Evolutionary conservation across 2,329 filamentous ascomycete species (phyloP).

Genomic region (Diaporthe longicolla): DNA sequence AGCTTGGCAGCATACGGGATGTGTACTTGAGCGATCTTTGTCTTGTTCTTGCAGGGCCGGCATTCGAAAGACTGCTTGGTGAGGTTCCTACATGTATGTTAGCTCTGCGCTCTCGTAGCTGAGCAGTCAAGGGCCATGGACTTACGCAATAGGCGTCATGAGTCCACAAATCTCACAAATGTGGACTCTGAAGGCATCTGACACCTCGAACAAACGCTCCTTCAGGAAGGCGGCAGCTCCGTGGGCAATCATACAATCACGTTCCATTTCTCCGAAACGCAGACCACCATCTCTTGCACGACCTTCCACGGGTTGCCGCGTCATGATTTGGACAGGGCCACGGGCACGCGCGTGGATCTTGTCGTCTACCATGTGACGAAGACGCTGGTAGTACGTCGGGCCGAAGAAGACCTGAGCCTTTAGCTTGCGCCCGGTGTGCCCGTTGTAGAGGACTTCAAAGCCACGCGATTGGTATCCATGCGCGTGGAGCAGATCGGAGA

Average conservation of each 20-base stretch:
- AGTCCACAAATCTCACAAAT: slow-evolving; percentile 98
- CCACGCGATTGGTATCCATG: slow-evolving; percentile 97
- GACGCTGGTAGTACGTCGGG: slow-evolving; percentile 97
- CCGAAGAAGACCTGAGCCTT: slow-evolving; percentile 96
- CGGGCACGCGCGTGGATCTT: slow-evolving; percentile 99
- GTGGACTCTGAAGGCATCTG: slow-evolving; percentile 97
- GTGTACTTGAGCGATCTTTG: slow-evolving; percentile 96
- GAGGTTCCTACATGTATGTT: slow-evolving; percentile 75
- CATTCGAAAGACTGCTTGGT: slow-evolving; percentile 98
- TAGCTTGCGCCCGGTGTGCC: slow-evolving; percentile 94
- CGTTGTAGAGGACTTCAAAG: slow-evolving; percentile 99
- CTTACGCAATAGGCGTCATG: slow-evolving; percentile 99
- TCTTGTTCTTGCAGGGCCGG: slow-evolving; percentile 98
- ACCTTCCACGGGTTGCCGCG: slow-evolving; percentile 96
- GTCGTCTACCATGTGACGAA: slow-evolving; percentile 99
- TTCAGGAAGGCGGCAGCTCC: slow-evolving; percentile 97
- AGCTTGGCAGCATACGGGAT: slow-evolving; percentile 98
- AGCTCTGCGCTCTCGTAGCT: slow-evolving; percentile 51
- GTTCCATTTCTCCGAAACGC: slow-evolving; percentile 99
- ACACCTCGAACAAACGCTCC: slow-evolving; percentile 96
- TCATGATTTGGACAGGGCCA: slow-evolving; percentile 97
- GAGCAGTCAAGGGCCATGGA: slow-evolving; percentile 50
- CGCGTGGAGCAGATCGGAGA: slow-evolving; percentile 87
- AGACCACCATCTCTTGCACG: slow-evolving; percentile 97
- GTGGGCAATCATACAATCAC: slow-evolving; percentile 99